These are phyloP conservation scores for Berberis thunbergii DNA, from an alignment of 164 flowering plant genomes.

Conservation along the genomic window DNA sequence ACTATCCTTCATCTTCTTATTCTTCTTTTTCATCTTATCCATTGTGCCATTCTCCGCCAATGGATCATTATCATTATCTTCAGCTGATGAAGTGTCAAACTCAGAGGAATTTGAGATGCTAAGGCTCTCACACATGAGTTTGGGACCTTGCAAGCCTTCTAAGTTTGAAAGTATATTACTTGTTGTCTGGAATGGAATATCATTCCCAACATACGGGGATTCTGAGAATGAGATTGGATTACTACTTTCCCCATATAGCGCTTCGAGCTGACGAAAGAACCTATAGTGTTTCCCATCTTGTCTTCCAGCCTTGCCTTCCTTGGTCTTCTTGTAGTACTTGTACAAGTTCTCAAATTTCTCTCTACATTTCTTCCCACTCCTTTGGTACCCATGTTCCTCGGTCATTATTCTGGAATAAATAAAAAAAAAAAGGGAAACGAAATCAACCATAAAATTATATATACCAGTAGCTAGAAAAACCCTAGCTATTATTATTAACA, in stretches of 20 bases:
- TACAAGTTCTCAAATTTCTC: conserved; percentile 95
- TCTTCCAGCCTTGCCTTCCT: conserved; percentile 94
- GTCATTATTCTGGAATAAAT: conserved; percentile 60
- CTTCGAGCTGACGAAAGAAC: conserved; percentile 92
- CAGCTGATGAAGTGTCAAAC: conserved; percentile 48
- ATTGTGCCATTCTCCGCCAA: conserved; percentile 20
- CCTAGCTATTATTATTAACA: not conserved
- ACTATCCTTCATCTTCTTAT: conserved; percentile 11
- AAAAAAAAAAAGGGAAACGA: not conserved
- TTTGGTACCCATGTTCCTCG: conserved; percentile 85
- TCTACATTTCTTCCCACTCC: conserved; percentile 96
- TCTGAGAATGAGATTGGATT: conserved; percentile 21
- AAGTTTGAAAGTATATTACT: conserved; percentile 13
- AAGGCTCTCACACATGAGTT: conserved; percentile 35
- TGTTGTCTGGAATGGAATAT: conserved; percentile 13
- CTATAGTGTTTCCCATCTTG: conserved; percentile 97
- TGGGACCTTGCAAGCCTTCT: conserved; percentile 23
- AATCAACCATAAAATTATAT: not conserved
- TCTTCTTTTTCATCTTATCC: conserved; percentile 15
- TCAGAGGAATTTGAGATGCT: conserved; percentile 71
- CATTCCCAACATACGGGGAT: conserved; percentile 12
- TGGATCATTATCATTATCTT: conserved; percentile 22
- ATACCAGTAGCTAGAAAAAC: not conserved
- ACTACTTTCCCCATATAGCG: conserved; percentile 68
- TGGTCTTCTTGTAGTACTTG: conserved; percentile 96